Base-by-base conservation (phyloP, 192 early-diverging fungal species). In the Phlyctochytrium bullatum region DNA sequence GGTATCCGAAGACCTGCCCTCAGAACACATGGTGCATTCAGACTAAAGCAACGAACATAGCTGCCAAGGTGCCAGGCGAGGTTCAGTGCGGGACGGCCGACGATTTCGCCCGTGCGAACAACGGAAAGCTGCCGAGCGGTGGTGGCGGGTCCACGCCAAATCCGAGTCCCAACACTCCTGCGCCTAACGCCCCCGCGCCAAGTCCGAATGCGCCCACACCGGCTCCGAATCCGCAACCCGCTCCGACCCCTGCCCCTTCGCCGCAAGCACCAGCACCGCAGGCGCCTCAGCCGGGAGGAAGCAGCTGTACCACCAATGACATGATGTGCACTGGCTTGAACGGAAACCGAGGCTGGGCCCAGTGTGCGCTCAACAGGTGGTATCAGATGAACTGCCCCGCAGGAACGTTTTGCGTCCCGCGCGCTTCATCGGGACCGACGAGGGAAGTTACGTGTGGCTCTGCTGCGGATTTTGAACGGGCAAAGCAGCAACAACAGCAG, bases 1-100 rank as follows among this genome's bases (percentile, higher is more conserved):
- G 62, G 62, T n/a, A 24, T 12, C 34, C n/a, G 31, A 64, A 50
- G 36, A 25, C 40, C 40, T 64, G 62, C 36, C 62, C 62, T 4
- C 24, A 3, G 4, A 30, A 30, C n/a, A 36, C 33, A 4, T 34
- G n/a, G 4, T 64, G 62, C 36, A 14, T 47, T 31, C 62, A 64
- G 1, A 47, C 4, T 27, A 40, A 50, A 27, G 14, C 3, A 50
- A 4, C 24, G 4, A 32, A 61, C 34, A 34, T 23, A 2, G 40
- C 62, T 4, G 2, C 24, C 33, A 40, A 40, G 25, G 20, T 50
- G 2, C 20, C 31, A 3, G 62, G 62, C 0, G 25, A 36, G 24
- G 24, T 64, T 27, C 10, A 34, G 25, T 64, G 62, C 25, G 62
- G 36, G 12, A 52, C 65, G n/a, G 54, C 54, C 12, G 27, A 14